These are phyloP conservation scores for Oryza meyeriana DNA, from an alignment of 176 grass and related monocot species.

Conservation along the genomic window DNA sequence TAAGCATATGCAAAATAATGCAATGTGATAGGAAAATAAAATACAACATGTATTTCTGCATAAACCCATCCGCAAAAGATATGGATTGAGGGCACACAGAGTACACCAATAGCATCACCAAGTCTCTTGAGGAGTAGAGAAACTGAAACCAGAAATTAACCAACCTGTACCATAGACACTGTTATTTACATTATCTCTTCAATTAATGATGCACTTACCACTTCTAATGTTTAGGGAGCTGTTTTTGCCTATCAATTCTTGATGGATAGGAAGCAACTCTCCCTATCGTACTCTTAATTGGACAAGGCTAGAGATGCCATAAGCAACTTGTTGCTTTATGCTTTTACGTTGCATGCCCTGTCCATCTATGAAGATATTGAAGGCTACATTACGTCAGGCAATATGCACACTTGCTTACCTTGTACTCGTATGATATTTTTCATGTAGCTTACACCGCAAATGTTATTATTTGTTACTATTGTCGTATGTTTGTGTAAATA, in stretches of 20 bases:
- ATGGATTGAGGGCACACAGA: no score
- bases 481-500: conserved; percentile 2
- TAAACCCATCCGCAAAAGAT: no score
- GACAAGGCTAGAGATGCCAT: not conserved
- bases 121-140: no score
- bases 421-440: conserved; percentile 6
- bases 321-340: not conserved
- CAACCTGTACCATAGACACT: not conserved
- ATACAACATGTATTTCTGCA: no score
- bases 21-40: no score
- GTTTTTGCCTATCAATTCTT: not conserved
- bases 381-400: conserved; percentile 10
- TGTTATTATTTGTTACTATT: not conserved
- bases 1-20: no score
- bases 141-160: not conserved
- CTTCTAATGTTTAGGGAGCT: not conserved
- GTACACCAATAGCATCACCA: no score
- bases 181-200: not conserved
- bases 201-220: not conserved
- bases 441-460: conserved; percentile 6
- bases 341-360: conserved; percentile 1
- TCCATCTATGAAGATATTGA: not conserved
- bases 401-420: not conserved
- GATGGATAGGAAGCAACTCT: conserved; percentile 3
- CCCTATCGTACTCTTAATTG: not conserved